phyloP scores from a whole-genome alignment of 345 rosid species.

The Arabidopsis suecica region DNA sequence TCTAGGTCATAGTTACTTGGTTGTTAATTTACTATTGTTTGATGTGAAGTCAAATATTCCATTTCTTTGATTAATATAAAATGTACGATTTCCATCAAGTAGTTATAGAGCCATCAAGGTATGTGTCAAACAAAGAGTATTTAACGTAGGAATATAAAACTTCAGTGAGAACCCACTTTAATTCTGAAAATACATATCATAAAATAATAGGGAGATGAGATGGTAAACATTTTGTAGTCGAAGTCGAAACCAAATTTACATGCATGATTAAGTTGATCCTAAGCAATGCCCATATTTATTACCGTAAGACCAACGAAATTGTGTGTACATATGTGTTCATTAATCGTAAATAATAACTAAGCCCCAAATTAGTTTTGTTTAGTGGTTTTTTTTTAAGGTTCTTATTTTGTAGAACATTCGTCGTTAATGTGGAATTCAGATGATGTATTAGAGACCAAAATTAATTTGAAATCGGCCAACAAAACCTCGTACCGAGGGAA shows the following conservation, averaged over 20 bases:
- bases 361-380: neutral
- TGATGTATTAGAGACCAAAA: neutral
- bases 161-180: conserved; percentile 13
- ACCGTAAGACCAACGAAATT: neutral
- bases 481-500: conserved; percentile 32
- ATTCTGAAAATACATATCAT: neutral
- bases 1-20: conserved; percentile 20
- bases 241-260: neutral
- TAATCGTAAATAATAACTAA: neutral
- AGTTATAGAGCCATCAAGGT: conserved; percentile 20
- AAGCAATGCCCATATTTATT: neutral
- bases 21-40: conserved; percentile 18
- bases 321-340: neutral
- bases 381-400: neutral
- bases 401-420: neutral
- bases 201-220: neutral
- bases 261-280: neutral
- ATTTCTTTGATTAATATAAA: conserved; percentile 8
- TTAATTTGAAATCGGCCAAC: neutral
- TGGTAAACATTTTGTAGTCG: neutral
- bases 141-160: neutral
- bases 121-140: conserved; percentile 23
- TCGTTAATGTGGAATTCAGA: conserved; percentile 10
- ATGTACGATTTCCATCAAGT: conserved; percentile 6
- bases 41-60: conserved; percentile 30